A percentile compares a stretch with the other conserved stretches of the same genome.
Evolutionary conservation across 352 stramenopile species (phyloP).

Genomic region (Pythium aquatile): DNA sequence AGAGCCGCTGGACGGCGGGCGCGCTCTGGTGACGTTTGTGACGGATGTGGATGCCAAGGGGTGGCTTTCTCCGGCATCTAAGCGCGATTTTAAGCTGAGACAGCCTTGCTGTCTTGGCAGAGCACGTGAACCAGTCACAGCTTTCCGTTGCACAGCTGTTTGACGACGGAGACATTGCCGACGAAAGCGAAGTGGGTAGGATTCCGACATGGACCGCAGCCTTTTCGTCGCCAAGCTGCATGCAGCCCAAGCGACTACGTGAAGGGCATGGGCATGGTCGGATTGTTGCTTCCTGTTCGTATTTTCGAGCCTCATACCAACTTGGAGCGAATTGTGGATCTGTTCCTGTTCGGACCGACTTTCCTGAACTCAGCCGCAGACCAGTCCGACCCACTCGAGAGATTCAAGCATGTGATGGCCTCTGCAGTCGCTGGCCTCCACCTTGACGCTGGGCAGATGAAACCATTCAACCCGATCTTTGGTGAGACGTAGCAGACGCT

Average conservation of each 20-base stretch:
- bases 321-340: conserved; percentile 72
- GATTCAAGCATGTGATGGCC: conserved; percentile 78
- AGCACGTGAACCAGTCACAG: conserved; percentile 62
- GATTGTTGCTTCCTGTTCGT: conserved; percentile 78
- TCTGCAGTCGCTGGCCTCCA: conserved; percentile 77
- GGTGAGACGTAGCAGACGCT: conserved; percentile 75
- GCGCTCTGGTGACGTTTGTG: conserved; percentile 69
- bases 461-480: conserved; percentile 86
- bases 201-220: conserved; percentile 25
- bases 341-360: conserved; percentile 80
- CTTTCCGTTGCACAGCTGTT: conserved; percentile 45
- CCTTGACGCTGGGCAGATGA: conserved; percentile 75
- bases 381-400: conserved; percentile 61
- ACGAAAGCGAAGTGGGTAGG: conserved; percentile 35
- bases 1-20: conserved; percentile 56
- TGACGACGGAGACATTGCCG: conserved; percentile 34
- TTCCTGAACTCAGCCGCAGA: conserved; percentile 64
- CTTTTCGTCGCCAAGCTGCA: not conserved
- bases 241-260: conserved; percentile 66
- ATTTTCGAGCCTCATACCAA: conserved; percentile 86
- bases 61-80: conserved; percentile 44
- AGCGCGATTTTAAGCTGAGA: conserved; percentile 46
- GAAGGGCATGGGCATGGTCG: conserved; percentile 54
- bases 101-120: conserved; percentile 54
- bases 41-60: conserved; percentile 67